Conservation (phyloP, 2,329 filamentous ascomycete species). For the Pseudogymnoascus sp. region DNA sequence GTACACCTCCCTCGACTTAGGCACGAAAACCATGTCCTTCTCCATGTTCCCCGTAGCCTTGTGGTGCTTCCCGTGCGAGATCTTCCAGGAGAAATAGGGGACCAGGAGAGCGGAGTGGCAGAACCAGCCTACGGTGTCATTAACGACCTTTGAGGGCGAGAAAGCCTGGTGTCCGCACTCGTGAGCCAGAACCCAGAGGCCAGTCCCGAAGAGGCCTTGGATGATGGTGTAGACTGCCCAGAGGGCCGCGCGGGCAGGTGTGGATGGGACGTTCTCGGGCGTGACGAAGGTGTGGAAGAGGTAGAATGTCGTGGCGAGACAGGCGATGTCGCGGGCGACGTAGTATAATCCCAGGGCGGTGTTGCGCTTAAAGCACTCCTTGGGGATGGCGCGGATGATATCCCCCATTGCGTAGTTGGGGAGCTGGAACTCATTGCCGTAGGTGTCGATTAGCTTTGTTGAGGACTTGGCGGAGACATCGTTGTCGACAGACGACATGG, state of each 20-base stretch:
- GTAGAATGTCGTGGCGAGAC: constrained; percentile 69
- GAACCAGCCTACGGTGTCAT: constrained; percentile 88
- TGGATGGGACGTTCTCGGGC: constrained; percentile 69
- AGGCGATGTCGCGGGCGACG: constrained; percentile 70
- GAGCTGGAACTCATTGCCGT: constrained; percentile 88
- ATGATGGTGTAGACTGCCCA: constrained; percentile 60
- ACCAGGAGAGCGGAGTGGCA: constrained; percentile 83
- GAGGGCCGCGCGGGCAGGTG: constrained; percentile 53
- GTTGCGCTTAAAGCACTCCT: constrained; percentile 92
- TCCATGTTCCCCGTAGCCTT: constrained; percentile 96
- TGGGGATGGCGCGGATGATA: constrained; percentile 91
- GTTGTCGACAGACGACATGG: constrained; percentile 62
- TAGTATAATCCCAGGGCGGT: constrained; percentile 67
- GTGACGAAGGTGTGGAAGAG: constrained; percentile 86
- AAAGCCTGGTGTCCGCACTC: constrained; percentile 98
- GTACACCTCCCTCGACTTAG: constrained; percentile 76
- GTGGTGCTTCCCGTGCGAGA: constrained; percentile 98
- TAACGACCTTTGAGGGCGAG: constrained; percentile 81
- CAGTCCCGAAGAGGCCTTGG: constrained; percentile 89
- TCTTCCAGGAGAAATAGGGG: constrained; percentile 99
- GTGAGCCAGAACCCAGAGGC: constrained; percentile 92
- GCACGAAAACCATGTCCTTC: constrained; percentile 98
- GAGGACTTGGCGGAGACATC: constrained; percentile 36
- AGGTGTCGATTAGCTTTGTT: constrained; percentile 74
- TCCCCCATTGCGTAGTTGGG: constrained; percentile 97